phyloP scores from a whole-genome alignment of 176 grass and related monocot genomes.

The Thalia dealbata region DNA sequence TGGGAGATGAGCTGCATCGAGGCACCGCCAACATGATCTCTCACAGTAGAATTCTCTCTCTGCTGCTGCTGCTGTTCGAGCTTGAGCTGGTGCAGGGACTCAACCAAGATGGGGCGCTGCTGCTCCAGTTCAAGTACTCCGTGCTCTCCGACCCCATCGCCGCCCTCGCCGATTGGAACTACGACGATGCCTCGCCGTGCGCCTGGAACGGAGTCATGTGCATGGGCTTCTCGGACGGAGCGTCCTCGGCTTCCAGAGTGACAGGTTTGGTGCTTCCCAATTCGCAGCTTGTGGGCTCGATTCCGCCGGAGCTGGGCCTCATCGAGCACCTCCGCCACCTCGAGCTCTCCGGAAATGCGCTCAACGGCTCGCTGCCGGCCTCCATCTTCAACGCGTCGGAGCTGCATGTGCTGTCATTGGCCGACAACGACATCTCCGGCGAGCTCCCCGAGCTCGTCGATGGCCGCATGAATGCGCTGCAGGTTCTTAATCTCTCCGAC shows the following conservation, averaged over 20 bases:
- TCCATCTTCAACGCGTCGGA: constrained; percentile 50
- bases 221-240: constrained; percentile 44
- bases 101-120: constrained; percentile 50
- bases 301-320: constrained; percentile 45
- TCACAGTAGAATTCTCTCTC: constrained; percentile 5
- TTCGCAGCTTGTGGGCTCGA: constrained; percentile 48
- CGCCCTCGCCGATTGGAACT: constrained; percentile 55
- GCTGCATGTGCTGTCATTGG: constrained; percentile 63
- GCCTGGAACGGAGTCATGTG: constrained; percentile 83
- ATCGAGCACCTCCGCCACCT: constrained; percentile 76
- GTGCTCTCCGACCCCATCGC: constrained; percentile 52
- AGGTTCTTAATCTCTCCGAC: constrained; percentile 59
- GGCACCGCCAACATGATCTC: not conserved
- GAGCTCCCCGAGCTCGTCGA: constrained; percentile 35
- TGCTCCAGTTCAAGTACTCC: constrained; percentile 69
- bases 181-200: constrained; percentile 43
- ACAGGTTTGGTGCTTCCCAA: constrained; percentile 69
- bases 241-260: constrained; percentile 43
- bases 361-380: constrained; percentile 46
- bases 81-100: constrained; percentile 15
- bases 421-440: constrained; percentile 66
- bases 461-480: constrained; percentile 39
- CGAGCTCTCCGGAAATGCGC: constrained; percentile 79
- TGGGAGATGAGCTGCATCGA: constrained; percentile 5
- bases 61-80: not conserved